Conservation (phyloP, 83 land plant species). For the Diphasiastrum complanatum region DNA sequence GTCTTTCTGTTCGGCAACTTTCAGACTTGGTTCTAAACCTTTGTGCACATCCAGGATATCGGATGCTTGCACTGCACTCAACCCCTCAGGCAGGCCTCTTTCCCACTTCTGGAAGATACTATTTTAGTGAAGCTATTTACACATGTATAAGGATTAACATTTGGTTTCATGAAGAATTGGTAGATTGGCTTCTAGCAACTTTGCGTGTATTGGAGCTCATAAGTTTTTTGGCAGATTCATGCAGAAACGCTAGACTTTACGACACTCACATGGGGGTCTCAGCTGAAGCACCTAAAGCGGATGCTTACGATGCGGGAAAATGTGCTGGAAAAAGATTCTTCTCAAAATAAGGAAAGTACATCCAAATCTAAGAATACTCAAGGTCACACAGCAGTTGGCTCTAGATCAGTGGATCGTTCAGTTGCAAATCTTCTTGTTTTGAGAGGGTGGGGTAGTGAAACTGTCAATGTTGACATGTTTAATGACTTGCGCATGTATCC, state of each 20-base stretch:
- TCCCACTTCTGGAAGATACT: not conserved
- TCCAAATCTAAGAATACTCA: not conserved
- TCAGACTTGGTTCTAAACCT: constrained; percentile 30
- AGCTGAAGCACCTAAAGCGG: constrained; percentile 30
- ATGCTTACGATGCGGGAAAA: constrained; percentile 18
- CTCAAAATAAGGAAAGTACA: not conserved
- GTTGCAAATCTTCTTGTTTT: constrained; percentile 24
- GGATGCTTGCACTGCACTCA: constrained; percentile 27
- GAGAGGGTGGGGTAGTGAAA: constrained; percentile 13
- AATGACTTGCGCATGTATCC: constrained; percentile 28
- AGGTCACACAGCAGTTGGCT: not conserved
- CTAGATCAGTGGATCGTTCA: constrained; percentile 7
- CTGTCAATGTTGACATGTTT: constrained; percentile 21
- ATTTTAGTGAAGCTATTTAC: not conserved
- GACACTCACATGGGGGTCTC: constrained; percentile 31
- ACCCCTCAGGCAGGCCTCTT: constrained; percentile 33
- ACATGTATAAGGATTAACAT: not conserved
- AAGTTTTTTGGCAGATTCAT: constrained; percentile 27
- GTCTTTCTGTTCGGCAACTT: constrained; percentile 21
- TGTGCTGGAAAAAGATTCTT: constrained; percentile 12
- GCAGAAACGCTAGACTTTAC: constrained; percentile 22
- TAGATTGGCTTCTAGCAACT: not conserved
- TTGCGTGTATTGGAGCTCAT: no score
- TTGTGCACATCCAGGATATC: constrained; percentile 40
- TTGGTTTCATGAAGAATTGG: not conserved